A percentile compares a stretch with the other conserved stretches of the same genome.
Conservation (phyloP, 768 basidiomycete species). For the Botryobasidium botryosum region DNA sequence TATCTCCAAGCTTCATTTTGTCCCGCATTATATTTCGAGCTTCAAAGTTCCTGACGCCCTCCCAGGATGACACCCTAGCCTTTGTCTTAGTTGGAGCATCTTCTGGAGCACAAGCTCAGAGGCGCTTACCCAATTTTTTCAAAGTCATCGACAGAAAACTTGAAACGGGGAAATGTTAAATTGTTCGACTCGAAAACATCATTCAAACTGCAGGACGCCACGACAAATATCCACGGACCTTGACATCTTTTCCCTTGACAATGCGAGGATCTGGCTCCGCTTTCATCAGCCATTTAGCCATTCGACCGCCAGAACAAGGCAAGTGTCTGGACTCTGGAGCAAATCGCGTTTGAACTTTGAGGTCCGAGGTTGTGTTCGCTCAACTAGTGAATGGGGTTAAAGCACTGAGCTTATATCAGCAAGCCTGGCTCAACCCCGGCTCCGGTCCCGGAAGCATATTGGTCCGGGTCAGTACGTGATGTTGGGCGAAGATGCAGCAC, state of each 20-base stretch:
- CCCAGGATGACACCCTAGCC: conserved; percentile 35
- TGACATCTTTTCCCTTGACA: conserved; percentile 78
- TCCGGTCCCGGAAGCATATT: too few species aligned
- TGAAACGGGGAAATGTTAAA: background rate
- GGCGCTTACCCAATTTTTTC: conserved; percentile 27
- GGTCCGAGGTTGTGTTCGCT: too few species aligned
- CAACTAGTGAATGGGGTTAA: too few species aligned
- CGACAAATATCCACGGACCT: conserved; percentile 24
- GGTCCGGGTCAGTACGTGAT: too few species aligned
- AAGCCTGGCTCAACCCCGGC: too few species aligned
- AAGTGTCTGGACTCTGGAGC: background rate
- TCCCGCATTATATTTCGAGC: conserved; percentile 47
- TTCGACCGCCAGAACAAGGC: background rate
- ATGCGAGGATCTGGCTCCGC: conserved; percentile 73
- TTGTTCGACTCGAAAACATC: too few species aligned
- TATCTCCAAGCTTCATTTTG: conserved; percentile 36
- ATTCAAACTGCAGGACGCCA: background rate
- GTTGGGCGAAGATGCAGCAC: too few species aligned
- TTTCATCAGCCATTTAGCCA: conserved; percentile 52
- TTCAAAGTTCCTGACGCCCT: conserved; percentile 53
- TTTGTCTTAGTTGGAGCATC: background rate
- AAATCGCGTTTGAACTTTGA: too few species aligned
- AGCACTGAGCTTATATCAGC: too few species aligned
- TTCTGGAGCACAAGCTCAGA: background rate
- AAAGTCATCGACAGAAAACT: conserved; percentile 83